Conservation (phyloP, 2,329 filamentous ascomycete genomes). For the Emmonsia crescens region DNA sequence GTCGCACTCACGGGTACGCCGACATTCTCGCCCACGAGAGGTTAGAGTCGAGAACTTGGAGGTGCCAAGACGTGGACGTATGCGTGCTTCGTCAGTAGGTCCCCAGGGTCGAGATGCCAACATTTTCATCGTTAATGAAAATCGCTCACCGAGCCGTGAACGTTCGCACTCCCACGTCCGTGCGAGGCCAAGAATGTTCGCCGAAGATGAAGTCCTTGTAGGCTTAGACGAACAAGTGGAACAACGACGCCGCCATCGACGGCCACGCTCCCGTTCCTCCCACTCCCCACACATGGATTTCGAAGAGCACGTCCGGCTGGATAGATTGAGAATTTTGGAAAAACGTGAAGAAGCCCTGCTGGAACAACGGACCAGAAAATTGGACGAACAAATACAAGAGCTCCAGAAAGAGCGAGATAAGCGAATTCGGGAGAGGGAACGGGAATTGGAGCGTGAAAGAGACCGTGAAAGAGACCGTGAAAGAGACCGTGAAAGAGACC, state of each 20-base stretch:
- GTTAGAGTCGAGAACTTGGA: background rate
- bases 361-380: background rate
- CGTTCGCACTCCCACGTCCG: slow-evolving; percentile 2
- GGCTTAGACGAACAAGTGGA: slow-evolving; percentile 15
- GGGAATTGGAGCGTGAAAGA: slow-evolving; percentile 23
- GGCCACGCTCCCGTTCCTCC: background rate
- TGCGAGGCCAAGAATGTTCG: background rate
- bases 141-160: slow-evolving; percentile 1
- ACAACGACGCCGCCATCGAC: background rate
- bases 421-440: slow-evolving; percentile 31
- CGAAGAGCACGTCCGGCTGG: background rate
- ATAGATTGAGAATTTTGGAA: background rate
- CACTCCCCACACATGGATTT: background rate
- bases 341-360: background rate
- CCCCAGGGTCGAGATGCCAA: background rate
- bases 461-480: background rate
- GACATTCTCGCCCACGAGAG: background rate
- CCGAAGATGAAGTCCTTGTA: slow-evolving; percentile 17
- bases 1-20: background rate
- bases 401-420: slow-evolving; percentile 34
- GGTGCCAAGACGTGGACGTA: background rate
- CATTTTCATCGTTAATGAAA: background rate
- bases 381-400: background rate
- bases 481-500: background rate
- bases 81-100: background rate